These are phyloP conservation scores for Cinnamomum chago DNA, from an alignment of 164 flowering plant species.

Conservation along the genomic window DNA sequence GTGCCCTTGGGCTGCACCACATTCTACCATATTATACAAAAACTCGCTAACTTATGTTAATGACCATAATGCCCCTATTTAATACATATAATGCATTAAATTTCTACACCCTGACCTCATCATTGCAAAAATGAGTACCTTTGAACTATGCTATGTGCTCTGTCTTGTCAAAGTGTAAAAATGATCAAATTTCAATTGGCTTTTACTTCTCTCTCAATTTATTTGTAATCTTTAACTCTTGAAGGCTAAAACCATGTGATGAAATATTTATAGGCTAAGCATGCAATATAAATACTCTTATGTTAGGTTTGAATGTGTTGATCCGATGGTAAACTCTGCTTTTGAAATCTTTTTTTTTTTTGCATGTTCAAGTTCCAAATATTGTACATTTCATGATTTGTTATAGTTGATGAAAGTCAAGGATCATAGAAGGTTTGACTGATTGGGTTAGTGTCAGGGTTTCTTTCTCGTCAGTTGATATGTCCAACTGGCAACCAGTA, in stretches of 20 bases:
- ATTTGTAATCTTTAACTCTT: background rate
- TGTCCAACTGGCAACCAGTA: background rate
- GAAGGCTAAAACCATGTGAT: background rate
- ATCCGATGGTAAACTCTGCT: background rate
- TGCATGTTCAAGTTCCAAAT: background rate
- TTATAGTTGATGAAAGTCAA: background rate
- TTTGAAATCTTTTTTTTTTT: background rate
- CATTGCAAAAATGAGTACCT: background rate
- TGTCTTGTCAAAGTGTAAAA: background rate
- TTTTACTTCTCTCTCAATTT: background rate
- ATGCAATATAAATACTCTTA: background rate
- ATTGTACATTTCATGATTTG: background rate
- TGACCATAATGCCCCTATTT: too few species aligned
- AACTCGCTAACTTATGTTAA: too few species aligned
- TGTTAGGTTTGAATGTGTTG: background rate
- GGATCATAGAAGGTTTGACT: background rate
- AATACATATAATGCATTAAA: too few species aligned
- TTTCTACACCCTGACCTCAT: too few species aligned
- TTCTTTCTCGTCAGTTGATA: background rate
- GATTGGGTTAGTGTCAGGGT: background rate
- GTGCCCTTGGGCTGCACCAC: too few species aligned
- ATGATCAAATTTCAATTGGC: background rate
- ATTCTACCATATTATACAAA: too few species aligned
- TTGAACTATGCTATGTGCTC: background rate
- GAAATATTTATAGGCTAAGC: background rate